Percentiles rank a stretch among this genome's conserved stretches.
Evolutionary conservation across 352 stramenopile genomes (phyloP).

Genomic region (Phytophthora foliorum): DNA sequence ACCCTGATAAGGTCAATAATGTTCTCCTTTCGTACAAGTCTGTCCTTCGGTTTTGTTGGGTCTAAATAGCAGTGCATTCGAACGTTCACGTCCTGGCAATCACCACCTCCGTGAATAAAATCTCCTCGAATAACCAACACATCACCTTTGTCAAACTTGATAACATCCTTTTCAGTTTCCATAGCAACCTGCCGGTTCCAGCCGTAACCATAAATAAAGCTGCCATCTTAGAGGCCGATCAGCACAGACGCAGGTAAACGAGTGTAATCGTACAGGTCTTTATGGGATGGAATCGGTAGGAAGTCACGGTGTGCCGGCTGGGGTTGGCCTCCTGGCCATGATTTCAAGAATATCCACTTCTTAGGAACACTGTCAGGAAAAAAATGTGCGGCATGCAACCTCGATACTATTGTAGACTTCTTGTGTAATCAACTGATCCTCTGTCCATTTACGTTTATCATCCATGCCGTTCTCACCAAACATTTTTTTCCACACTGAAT

Average conservation of each 20-base stretch:
- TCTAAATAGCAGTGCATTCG: constrained; percentile 2
- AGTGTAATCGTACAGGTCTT: neutral
- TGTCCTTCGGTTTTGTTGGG: neutral
- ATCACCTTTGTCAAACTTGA: constrained; percentile 5
- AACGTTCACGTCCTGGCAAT: neutral
- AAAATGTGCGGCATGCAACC: too few species aligned
- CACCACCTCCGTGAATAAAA: constrained; percentile 10
- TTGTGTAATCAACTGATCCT: too few species aligned
- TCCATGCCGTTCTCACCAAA: too few species aligned
- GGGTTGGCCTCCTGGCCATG: too few species aligned
- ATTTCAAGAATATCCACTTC: too few species aligned
- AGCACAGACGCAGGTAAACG: neutral
- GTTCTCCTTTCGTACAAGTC: too few species aligned
- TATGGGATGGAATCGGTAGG: neutral
- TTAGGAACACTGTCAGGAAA: too few species aligned
- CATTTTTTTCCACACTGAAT: neutral
- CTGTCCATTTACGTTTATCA: too few species aligned
- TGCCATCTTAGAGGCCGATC: constrained; percentile 3
- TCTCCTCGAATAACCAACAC: constrained; percentile 2
- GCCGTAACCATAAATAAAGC: constrained; percentile 6
- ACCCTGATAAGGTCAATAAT: too few species aligned
- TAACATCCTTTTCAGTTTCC: neutral
- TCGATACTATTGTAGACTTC: too few species aligned
- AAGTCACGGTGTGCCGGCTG: too few species aligned
- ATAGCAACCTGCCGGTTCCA: constrained; percentile 5